Evolutionary conservation across 495 filamentous ascomycete genomes (phyloP), one percentile per base, ranked within the genome.

Genomic region (Diplogelasinospora grovesii): DNA sequence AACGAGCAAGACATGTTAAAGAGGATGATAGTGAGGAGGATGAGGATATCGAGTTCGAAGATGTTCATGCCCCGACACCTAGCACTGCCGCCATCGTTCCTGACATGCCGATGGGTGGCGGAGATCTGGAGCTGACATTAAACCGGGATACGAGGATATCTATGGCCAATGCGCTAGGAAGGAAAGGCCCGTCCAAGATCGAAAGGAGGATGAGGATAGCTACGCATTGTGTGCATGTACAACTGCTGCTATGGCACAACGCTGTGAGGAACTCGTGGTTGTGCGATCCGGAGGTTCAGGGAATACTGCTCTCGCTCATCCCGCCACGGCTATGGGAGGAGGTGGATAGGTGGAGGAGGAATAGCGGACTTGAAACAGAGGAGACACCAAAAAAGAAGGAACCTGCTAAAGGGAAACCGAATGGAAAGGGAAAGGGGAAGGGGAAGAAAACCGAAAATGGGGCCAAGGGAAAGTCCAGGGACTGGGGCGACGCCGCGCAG

Each of bases 201-300:
- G 83, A 96, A 53, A 77, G 87, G 43, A 73, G 75, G 44, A 86
- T 90, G 27, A 72, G 92, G 23, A 69, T 81, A 6, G 64, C 77
- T 25, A 87, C 86, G 6, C 92, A 98, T 56, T 83, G 84, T 49
- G 72, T 92, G 53, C 92, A 98, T 63, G 90, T 98, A 3, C 85
- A 90, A 54, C 76, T 81, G 43, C 63, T 98, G 31, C 74, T 98
- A 30, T 92, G 80, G 62, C 89, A 96, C 52, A 96, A 96, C 58
- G 73, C 82, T 0, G 54, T 94, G 14, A 81, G 92, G 18, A 98
- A 96, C 60, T 54, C 75, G 6, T 98, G 92, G 90, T 56, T 81
- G 18, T 89, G 85, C 46, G 88, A 97, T 52, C 51, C 73, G 16
- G 76, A 86, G 38, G 66, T 89, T 6, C 89, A 96, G 51, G 78